Evolutionary conservation across 495 filamentous ascomycete species (phyloP), one percentile per base, ranked within the genome.

Genomic region (Annulohypoxylon nitens): DNA sequence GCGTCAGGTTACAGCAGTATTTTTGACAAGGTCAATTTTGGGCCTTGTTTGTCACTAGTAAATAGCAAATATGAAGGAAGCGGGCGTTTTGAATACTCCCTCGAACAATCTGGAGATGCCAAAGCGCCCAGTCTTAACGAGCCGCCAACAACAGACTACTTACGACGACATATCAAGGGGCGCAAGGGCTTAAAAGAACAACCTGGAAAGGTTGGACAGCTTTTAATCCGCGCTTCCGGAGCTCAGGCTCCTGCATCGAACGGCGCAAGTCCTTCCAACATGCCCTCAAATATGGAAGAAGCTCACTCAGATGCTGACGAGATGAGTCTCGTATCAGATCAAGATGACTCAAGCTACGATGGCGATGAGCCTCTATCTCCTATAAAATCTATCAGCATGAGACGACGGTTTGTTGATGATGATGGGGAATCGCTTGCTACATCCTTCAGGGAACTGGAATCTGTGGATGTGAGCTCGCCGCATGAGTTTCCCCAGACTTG

Each of bases 61-160:
- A 83, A 82, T 65, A 82, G 83, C 58, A 89, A 88, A 67, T 88
- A 89, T 67, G 81, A 83, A 55, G 79, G 81, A 59, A 81, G 78
- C 53, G 87, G 87, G 12, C 80, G 75, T 4, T 88, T 86, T 61
- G 81, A 81, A 54, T 85, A 80, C 58, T 80, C 80, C 12, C 67
- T 78, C 7, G 76, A 61, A 16, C 65, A 37, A 48, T 70, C 60
- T 58, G 75, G 66, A 73, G 72, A 59, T 50, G 47, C 43, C 26
- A 75, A 61, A 7, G 48, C 55, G 16, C 61, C 60, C 33, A 60
- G 20, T 45, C 41, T 70, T 11, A 63, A 67, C 53, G 78, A 64
- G 18, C 79, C 84, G 0, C 80, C 83, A 4, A 83, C 75, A 9
- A 82, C 85, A 1, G 78, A 80, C 33, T 81, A 84, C 60, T 74